Base-by-base conservation (phyloP, 1,284 basidiomycete genomes). In the Fomitopsis pinicola region DNA sequence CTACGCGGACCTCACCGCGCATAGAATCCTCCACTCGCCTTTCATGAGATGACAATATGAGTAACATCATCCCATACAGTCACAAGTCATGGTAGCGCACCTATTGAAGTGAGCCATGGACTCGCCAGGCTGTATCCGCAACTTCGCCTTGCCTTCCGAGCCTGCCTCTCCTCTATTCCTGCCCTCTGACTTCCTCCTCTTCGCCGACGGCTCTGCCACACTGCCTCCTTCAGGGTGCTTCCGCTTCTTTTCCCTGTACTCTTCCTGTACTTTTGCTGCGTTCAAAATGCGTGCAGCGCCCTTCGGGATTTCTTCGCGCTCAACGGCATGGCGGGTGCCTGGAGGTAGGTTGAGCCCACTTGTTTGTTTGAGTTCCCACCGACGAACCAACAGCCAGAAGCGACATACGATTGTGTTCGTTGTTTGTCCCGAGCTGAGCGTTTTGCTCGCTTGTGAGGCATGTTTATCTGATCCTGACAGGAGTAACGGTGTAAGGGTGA, bases 11-110 rank as follows among this genome's bases (percentile, higher is more conserved):
- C 12, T 83, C 72, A 1, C 84, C 84, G 9, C 86, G 78, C 82
- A 92, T 84, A 63, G 82, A 82, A 58, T 82, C 80, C 67, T 92
- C 90, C 3, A 92, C 88, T 45, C 89, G 81, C 70, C 89, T 91
- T 33, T 35, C 45, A 57, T 46, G 19, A 22, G 22, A 22, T 22
- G 22, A 22, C 22, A 22, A 22, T 22, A 17, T n/a, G 17, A 22
- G 15, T 1, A 56, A 28, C 38, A 36, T 28, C 42, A 28, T 26
- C 3, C 22, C 52, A 52, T 56, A 48, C 26, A 30, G 59, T 42
- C 40, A 59, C 8, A 46, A 58, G 57, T 19, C 22, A 45, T 14
- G 62, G 9, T 48, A 10, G 75, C 84, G 60, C 67, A 89, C 90
- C 83, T 78, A 70, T 89, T 88, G 71, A 91, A 92, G 75, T 91